Evolutionary conservation across 1,284 basidiomycete species (phyloP), one percentile per base, ranked within the genome.

Genomic region (Albatrellus sp.): DNA sequence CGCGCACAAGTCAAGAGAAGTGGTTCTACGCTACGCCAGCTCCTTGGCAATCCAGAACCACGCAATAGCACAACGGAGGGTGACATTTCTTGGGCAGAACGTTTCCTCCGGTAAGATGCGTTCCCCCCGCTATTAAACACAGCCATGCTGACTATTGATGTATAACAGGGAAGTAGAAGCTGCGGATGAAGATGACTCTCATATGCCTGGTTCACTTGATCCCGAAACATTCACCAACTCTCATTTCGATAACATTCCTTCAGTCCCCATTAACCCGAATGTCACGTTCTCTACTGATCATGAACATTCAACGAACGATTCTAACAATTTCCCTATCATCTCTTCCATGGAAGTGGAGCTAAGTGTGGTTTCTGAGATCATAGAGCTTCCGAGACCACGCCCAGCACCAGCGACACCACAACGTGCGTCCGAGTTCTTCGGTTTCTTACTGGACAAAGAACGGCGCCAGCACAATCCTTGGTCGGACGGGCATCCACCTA

Each of bases 61-160:
- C 60, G 64, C 24, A 57, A 58, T 16, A 67, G 61, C 45, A 59
- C 57, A 3, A 60, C 57, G 3, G 80, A 83, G 55, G 77, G 80
- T 9, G 83, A 86, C 53, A 81, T 87, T 43, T 84, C 80, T 2
- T 87, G 83, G 83, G 83, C 83, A 10, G 83, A 87, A 60, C 70
- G 70, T 31, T 77, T 73, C 57, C 64, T 87, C 46, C 72, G 69
- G 83, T 85, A 54, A 48, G 75, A 54, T 1, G n/a, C 34, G 28
- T 39, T 19, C 33, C 46, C 35, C 12, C 19, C 17, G 17, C 33
- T 42, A 11, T 20, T 47, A 30, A 37, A 37, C 16, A 37, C 13
- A 13, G 38, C 32, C 43, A 13, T 4, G 13, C 4, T 42, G 36
- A 31, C 30, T 28, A 43, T 11, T 33, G 38, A n/a, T 24, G 17